A percentile compares a stretch with the other conserved stretches of the same genome.
Evolutionary conservation across 2,329 filamentous ascomycete genomes (phyloP).

Genomic region (Myriosclerotinia duriaeana): DNA sequence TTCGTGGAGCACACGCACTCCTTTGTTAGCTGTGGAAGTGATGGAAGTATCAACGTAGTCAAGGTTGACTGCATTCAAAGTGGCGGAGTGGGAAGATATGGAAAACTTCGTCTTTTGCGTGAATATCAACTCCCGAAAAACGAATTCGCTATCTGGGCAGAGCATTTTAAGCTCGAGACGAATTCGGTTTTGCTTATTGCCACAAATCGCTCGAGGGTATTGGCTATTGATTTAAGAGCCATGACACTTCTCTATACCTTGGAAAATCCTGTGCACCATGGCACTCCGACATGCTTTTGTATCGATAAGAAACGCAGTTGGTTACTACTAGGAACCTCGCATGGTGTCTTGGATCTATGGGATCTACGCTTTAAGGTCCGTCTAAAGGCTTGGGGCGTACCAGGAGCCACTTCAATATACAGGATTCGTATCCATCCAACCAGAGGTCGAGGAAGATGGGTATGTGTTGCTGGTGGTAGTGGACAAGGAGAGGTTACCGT

Average conservation of each 20-base stretch:
- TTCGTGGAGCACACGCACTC: conserved; percentile 94
- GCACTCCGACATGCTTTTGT: conserved; percentile 87
- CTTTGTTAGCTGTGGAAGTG: conserved; percentile 85
- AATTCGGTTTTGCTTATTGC: conserved; percentile 82
- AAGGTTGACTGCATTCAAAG: conserved; percentile 61
- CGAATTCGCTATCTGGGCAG: conserved; percentile 84
- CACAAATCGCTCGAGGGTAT: conserved; percentile 79
- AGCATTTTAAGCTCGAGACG: conserved; percentile 83
- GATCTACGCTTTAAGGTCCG: conserved; percentile 92
- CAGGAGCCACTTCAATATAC: conserved; percentile 76
- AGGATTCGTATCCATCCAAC: conserved; percentile 75
- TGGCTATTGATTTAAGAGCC: conserved; percentile 81
- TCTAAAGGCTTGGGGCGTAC: conserved; percentile 83
- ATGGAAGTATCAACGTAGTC: conserved; percentile 87
- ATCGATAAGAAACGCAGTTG: conserved; percentile 84
- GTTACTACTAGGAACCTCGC: conserved; percentile 87
- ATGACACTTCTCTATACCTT: conserved; percentile 81
- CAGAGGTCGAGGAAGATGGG: conserved; percentile 76
- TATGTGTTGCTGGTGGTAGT: conserved; percentile 86
- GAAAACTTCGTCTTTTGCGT: conserved; percentile 72
- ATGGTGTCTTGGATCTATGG: conserved; percentile 92
- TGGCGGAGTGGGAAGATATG: conserved; percentile 67
- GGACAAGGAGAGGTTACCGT: conserved; percentile 86
- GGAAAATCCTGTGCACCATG: conserved; percentile 87
- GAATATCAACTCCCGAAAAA: conserved; percentile 73